These are phyloP conservation scores for Rosa chinensis DNA, from an alignment of 306 rosid genomes.

Conservation along the genomic window DNA sequence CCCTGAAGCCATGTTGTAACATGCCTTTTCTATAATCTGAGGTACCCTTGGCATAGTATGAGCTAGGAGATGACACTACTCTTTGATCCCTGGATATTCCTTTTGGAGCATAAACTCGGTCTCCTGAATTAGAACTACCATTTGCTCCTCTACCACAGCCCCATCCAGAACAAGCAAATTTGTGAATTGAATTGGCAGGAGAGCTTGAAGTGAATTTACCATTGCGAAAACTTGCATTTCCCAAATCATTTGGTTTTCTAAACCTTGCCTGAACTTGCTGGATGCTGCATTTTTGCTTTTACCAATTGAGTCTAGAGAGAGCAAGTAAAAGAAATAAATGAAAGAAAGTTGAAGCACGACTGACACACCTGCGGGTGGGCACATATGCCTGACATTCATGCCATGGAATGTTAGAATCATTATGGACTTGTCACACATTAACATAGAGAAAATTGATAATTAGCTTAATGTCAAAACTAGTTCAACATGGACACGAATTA, in stretches of 20 bases:
- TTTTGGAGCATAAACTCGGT: neutral
- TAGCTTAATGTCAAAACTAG: too few species aligned
- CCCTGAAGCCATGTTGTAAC: neutral
- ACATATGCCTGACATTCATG: constrained; percentile 26
- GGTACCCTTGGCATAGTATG: neutral
- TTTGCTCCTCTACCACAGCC: constrained; percentile 32
- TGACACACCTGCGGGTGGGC: constrained; percentile 24
- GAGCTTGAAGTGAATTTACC: too few species aligned
- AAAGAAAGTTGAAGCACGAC: neutral
- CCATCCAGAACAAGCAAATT: too few species aligned
- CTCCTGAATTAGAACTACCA: neutral
- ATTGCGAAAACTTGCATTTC: neutral
- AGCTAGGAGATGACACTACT: neutral
- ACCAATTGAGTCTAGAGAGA: neutral
- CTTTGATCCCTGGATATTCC: neutral
- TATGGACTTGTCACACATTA: too few species aligned
- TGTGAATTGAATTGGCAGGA: too few species aligned
- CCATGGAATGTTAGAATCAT: constrained; percentile 18
- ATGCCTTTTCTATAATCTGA: neutral
- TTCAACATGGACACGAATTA: too few species aligned
- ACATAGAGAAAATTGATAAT: too few species aligned
- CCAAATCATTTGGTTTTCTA: neutral
- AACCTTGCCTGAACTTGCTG: neutral
- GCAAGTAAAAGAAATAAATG: neutral
- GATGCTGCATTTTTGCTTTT: constrained; percentile 11